Evolutionary conservation across 108 stramenopile genomes (phyloP), one percentile per base, ranked within the genome.

Genomic region (Skeletonema grethae): DNA sequence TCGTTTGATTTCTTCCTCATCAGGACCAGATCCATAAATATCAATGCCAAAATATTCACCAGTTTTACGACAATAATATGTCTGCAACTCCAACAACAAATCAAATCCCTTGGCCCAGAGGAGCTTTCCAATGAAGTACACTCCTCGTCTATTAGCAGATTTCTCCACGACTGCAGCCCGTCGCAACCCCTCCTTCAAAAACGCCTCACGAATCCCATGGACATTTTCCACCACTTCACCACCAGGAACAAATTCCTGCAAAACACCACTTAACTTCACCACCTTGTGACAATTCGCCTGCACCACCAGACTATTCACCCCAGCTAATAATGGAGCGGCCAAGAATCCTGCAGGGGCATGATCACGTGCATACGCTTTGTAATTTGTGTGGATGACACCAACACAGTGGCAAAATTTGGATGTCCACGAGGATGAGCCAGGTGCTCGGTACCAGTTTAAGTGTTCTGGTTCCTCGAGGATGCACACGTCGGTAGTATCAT

Each of bases 401-500:
- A 96, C 79, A 16, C 91, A 90, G 76, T 95, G 88, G 41, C 56
- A 31, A 65, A 98, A 98, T 57, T 86, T 87, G 25, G 78, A 53
- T 39, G 77, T 84, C 97, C 97, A 98, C 56, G 67, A 85, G 56
- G 73, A 22, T 18, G 70, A 76, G 15, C 79, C 79, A 15, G 90
- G 90, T 15, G 83, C 84, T 20, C 88, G 80, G 67, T 90, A 94
- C 75, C 87, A 91, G 65, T 93, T 90, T 20, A 96, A 67, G 66
- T 95, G 96, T 62, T 96, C 96, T 9, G 96, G 96, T 76, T 96
- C 96, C 72, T 96, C 96, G 65, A 96, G 76, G 28, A 96, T 83
- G 58, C 87, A 88, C 10, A 90, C 85, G 56, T 87, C 89, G 61
- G 80, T 61, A 32, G 63, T 28, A 30, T 77, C 32, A 16, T 56